Evolutionary conservation across 2,329 filamentous ascomycete species (phyloP).

Genomic region (Alternaria sp.): DNA sequence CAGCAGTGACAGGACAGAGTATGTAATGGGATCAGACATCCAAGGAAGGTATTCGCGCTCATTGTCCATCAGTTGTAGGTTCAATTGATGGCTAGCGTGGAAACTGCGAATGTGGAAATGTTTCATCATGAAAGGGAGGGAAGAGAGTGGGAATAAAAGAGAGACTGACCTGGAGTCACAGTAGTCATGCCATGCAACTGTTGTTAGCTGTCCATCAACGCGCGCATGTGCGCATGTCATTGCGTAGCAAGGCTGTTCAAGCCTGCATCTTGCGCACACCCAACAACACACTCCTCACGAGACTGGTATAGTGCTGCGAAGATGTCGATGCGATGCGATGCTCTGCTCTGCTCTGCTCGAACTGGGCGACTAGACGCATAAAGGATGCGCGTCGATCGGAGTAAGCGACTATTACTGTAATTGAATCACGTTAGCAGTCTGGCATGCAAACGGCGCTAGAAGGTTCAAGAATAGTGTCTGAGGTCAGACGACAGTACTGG

Average conservation of each 20-base stretch:
- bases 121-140: slow-evolving; percentile 70
- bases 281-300: background rate
- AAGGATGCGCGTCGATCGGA: slow-evolving; percentile 9
- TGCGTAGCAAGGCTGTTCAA: background rate
- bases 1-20: slow-evolving; percentile 17
- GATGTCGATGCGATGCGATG: background rate
- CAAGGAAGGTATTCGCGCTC: slow-evolving; percentile 75
- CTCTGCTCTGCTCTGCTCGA: background rate
- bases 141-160: slow-evolving; percentile 19
- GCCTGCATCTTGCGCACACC: background rate
- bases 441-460: slow-evolving; percentile 7
- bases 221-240: background rate
- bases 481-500: slow-evolving; percentile 86
- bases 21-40: slow-evolving; percentile 69
- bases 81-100: slow-evolving; percentile 76
- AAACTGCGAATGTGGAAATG: slow-evolving; percentile 86
- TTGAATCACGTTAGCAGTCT: slow-evolving; percentile 25
- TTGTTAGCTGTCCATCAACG: background rate
- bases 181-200: background rate
- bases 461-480: slow-evolving; percentile 11
- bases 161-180: slow-evolving; percentile 44
- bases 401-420: slow-evolving; percentile 9
- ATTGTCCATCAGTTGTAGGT: slow-evolving; percentile 71
- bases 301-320: slow-evolving; percentile 2
- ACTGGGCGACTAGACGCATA: slow-evolving; percentile 1